These are phyloP conservation scores for Penicillium turbatum DNA, from an alignment of 495 filamentous ascomycete species.

Conservation along the genomic window DNA sequence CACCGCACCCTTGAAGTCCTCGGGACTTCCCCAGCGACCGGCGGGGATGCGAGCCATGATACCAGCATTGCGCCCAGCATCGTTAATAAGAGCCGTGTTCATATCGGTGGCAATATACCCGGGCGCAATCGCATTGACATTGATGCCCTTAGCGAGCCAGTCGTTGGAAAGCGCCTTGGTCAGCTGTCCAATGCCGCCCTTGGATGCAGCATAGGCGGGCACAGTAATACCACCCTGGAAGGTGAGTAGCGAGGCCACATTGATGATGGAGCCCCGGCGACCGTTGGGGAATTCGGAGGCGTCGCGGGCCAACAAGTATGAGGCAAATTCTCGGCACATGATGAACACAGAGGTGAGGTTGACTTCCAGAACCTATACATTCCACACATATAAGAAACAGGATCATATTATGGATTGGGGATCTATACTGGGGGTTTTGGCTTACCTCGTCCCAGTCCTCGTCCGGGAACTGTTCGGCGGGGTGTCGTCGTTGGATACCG, in stretches of 20 bases:
- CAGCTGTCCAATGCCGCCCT: constrained; percentile 80
- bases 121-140: constrained; percentile 75
- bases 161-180: constrained; percentile 88
- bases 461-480: constrained; percentile 72
- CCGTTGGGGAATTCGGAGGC: constrained; percentile 48
- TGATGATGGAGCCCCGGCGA: constrained; percentile 74
- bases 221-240: constrained; percentile 93
- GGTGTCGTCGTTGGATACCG: constrained; percentile 78
- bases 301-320: constrained; percentile 68
- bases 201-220: constrained; percentile 85
- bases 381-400: neutral
- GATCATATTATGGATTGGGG: neutral
- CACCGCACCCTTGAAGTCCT: constrained; percentile 83
- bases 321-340: constrained; percentile 76
- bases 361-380: constrained; percentile 64
- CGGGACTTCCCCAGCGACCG: constrained; percentile 78
- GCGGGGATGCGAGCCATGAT: constrained; percentile 83
- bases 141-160: constrained; percentile 75
- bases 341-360: constrained; percentile 83
- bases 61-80: constrained; percentile 60
- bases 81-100: constrained; percentile 77
- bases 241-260: constrained; percentile 75
- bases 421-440: neutral
- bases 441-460: constrained; percentile 72
- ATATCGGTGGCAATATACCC: constrained; percentile 89